Conservation (phyloP, 2,329 filamentous ascomycete species). For the Clarireedia homoeocarpa region DNA sequence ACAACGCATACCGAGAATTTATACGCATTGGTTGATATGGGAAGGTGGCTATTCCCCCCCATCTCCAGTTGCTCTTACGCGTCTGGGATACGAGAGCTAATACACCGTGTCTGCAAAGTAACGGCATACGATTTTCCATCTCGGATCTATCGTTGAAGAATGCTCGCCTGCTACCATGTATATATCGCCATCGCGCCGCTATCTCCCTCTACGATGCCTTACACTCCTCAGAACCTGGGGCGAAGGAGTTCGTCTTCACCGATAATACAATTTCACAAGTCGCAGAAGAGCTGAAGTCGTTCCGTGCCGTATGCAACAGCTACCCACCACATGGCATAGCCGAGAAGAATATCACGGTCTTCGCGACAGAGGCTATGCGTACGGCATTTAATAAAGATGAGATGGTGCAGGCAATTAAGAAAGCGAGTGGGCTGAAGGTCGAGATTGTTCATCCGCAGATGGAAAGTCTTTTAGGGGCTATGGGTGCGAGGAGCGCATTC, state of each 20-base stretch:
- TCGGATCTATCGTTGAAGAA: slow-evolving; percentile 66
- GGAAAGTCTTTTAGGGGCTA: slow-evolving; percentile 74
- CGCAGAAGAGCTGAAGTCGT: slow-evolving; percentile 57
- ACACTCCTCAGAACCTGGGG: slow-evolving; percentile 40
- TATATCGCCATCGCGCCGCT: slow-evolving; percentile 69
- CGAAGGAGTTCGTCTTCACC: slow-evolving; percentile 36
- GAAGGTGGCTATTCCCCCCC: slow-evolving; percentile 21
- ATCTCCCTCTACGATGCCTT: slow-evolving; percentile 85
- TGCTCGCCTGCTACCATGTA: slow-evolving; percentile 64
- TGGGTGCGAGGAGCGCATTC: slow-evolving; percentile 74
- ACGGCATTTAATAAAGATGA: slow-evolving; percentile 65
- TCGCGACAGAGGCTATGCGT: slow-evolving; percentile 86
- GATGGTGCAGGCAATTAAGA: slow-evolving; percentile 58
- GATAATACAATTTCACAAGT: slow-evolving; percentile 56
- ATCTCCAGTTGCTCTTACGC: too few species aligned
- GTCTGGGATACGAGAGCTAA: too few species aligned
- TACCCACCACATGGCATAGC: slow-evolving; percentile 51
- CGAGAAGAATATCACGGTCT: slow-evolving; percentile 56
- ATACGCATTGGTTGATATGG: slow-evolving; percentile 30
- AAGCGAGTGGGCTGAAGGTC: slow-evolving; percentile 59
- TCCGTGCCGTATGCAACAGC: slow-evolving; percentile 61
- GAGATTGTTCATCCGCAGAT: slow-evolving; percentile 68
- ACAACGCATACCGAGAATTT: slow-evolving; percentile 15
- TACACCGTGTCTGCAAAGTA: slow-evolving; percentile 42
- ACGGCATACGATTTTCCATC: slow-evolving; percentile 89